Evolutionary conservation across 139 green algal species (phyloP).

Genomic region (Trebouxia sp.): DNA sequence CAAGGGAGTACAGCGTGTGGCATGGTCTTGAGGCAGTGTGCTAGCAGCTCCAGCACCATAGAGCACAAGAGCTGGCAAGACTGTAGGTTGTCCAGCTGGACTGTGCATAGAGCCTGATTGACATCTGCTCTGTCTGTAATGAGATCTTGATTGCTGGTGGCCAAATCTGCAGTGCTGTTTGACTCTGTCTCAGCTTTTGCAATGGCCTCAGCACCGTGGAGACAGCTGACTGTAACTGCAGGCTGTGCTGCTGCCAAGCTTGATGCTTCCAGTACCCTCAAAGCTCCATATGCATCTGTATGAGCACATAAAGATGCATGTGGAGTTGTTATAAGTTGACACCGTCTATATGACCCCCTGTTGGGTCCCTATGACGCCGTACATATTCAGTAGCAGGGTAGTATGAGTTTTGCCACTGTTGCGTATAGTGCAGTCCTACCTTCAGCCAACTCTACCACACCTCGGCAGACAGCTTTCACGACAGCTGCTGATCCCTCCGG

Average conservation of each 20-base stretch:
- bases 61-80: slow-evolving; percentile 19
- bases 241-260: not conserved
- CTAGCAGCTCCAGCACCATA: slow-evolving; percentile 14
- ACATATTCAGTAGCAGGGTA: not conserved
- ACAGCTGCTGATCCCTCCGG: not conserved
- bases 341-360: too few species aligned
- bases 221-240: not conserved
- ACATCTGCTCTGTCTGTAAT: not conserved
- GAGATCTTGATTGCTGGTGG: slow-evolving; percentile 14
- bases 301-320: not conserved
- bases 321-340: too few species aligned
- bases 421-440: not conserved
- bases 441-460: not conserved
- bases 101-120: not conserved
- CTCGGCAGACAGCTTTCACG: not conserved
- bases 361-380: too few species aligned
- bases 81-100: slow-evolving; percentile 6
- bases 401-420: too few species aligned
- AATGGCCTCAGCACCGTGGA: not conserved
- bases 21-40: not conserved
- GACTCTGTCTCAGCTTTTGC: not conserved
- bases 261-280: not conserved
- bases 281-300: not conserved
- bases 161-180: not conserved
- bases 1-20: not conserved